Base-by-base conservation (phyloP, 129 eudicot genomes). In the Chrysanthemum makinoi region DNA sequence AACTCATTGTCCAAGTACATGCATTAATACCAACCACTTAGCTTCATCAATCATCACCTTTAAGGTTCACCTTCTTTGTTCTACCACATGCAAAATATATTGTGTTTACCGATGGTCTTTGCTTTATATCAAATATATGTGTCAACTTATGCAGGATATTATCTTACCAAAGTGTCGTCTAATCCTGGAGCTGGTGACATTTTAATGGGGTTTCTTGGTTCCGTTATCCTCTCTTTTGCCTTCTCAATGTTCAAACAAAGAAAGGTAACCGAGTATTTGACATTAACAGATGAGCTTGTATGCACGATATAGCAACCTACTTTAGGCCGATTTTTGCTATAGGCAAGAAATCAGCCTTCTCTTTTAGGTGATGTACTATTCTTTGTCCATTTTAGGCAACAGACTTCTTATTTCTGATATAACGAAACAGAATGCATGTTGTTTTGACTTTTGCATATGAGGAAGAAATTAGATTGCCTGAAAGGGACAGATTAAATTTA, bases 151-250 rank as follows among this genome's bases (percentile, higher is more conserved):
- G 48, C 82, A 95, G 99, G 99, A 72, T 80, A 86, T 75, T 95
- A 95, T 83, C 99, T 95, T 70, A 95, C 99, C 33, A 95, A 95
- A 77, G 89, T 83, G 68, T 67, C 96, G 5, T 88, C 99, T 16
- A 74, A 95, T 72, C 97, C 99, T 63, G 99, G 99, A 64, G 99
- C 99, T 49, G 99, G 99, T 83, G 99, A 95, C 73, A 90, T 95
- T 79, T 79, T 95, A 55, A 90, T 95, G 97, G 99, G 97, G 59
- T 95, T 95, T 82, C 65, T 95, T 59, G 99, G 99, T 79, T 90
- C 99, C 2, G 99, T 95, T 70, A 90, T 95, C 66, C 82, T 95
- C 66, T 95, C 99, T 0, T 95, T 95, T 75, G 89, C 99, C 80
- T 95, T 93, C 86, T 93, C 98, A 56, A 93, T 93, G 98, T 93